These are phyloP conservation scores for Arbutus unedo DNA, from an alignment of 148 eudicot species.

Conservation along the genomic window DNA sequence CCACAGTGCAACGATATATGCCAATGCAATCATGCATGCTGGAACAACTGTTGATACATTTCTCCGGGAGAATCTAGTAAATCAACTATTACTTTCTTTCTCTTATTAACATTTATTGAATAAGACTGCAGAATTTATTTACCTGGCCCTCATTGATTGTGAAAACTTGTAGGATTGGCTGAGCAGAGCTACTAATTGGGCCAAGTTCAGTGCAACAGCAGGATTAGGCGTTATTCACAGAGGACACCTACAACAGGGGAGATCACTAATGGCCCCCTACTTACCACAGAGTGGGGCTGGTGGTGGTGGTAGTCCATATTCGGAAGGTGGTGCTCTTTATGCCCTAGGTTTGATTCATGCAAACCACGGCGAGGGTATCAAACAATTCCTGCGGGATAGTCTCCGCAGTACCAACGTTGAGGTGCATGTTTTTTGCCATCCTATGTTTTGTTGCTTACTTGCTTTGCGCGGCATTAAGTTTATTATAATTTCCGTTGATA, in stretches of 20 bases:
- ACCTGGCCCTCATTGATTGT: neutral
- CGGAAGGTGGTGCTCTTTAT: slow-evolving; percentile 97
- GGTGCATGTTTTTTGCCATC: slow-evolving; percentile 32
- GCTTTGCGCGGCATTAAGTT: neutral
- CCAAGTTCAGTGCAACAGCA: slow-evolving; percentile 97
- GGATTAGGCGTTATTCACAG: slow-evolving; percentile 94
- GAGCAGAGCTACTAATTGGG: slow-evolving; percentile 98
- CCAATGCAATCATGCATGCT: slow-evolving; percentile 99
- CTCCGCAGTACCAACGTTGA: slow-evolving; percentile 82
- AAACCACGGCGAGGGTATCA: slow-evolving; percentile 96
- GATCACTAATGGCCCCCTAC: slow-evolving; percentile 97
- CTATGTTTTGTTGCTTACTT: neutral
- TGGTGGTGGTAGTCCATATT: slow-evolving; percentile 94
- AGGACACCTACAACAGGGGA: slow-evolving; percentile 95
- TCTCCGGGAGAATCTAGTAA: slow-evolving; percentile 91
- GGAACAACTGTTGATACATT: slow-evolving; percentile 98
- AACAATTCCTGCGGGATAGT: slow-evolving; percentile 91
- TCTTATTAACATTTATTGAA: neutral
- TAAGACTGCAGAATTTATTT: neutral
- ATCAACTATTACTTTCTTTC: neutral
- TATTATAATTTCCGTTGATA: neutral
- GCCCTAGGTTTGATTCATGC: slow-evolving; percentile 97
- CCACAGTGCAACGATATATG: slow-evolving; percentile 95
- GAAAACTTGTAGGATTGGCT: slow-evolving; percentile 72
- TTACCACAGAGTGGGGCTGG: slow-evolving; percentile 94